Evolutionary conservation across 345 rosid species (phyloP), one percentile per base, ranked within the genome.

Genomic region (Firmiana major): DNA sequence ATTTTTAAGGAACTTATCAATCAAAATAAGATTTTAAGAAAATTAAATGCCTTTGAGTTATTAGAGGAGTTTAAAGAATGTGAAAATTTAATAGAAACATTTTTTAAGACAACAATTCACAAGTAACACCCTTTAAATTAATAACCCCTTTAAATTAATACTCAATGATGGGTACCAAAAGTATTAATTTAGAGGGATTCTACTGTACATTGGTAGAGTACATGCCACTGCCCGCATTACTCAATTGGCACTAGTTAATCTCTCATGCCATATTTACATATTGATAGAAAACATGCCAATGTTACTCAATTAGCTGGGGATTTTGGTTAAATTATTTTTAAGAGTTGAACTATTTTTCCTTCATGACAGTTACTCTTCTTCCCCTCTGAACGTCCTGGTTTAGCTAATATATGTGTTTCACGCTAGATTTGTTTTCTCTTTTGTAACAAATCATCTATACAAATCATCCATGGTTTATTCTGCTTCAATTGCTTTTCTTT

Each of bases 211-310:
- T n/a, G n/a, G n/a, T n/a, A n/a, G n/a, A n/a, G n/a, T n/a, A n/a
- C n/a, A n/a, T n/a, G n/a, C n/a, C n/a, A n/a, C n/a, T n/a, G n/a
- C n/a, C n/a, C n/a, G n/a, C n/a, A n/a, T n/a, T n/a, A n/a, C n/a
- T n/a, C n/a, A n/a, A n/a, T n/a, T n/a, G n/a, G n/a, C n/a, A n/a
- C 86, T 78, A 88, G 93, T 89, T 90, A 81, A 75, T 73, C 66
- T 80, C 34, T 63, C 24, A 58, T 76, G 55, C 24, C 31, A 62
- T 12, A 40, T 81, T 11, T 68, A 31, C 13, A 72, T 65, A 46
- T 45, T 38, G 42, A 12, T 48, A 77, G 53, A 67, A 57, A 28
- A 11, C 57, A 69, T 69, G 58, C n/a, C 13, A 21, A 15, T 59
- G 15, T 63, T 45, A 43, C 49, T 75, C 43, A 62, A 13, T 54